phyloP scores from a whole-genome alignment of 1,284 basidiomycete genomes.

The Fomitopsis pinicola region DNA sequence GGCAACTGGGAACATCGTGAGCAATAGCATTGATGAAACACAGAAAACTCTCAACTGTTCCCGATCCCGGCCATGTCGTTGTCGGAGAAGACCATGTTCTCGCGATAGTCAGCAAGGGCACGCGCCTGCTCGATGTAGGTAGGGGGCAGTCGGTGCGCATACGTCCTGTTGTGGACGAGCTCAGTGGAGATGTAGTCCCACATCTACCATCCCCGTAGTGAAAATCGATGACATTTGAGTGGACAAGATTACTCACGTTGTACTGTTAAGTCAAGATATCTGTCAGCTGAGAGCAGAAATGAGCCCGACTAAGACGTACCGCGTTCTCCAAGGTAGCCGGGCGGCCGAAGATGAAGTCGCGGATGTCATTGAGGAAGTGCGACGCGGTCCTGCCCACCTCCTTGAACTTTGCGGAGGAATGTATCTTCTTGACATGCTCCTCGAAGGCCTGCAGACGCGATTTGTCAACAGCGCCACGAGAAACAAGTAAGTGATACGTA shows the following conservation, averaged over 20 bases:
- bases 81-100: conserved; percentile 73
- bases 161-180: conserved; percentile 76
- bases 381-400: conserved; percentile 47
- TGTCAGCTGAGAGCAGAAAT: conserved; percentile 2
- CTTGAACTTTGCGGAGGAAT: conserved; percentile 63
- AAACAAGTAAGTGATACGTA: conserved; percentile 28
- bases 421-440: conserved; percentile 54
- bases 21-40: too few relatives aligned
- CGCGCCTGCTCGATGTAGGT: conserved; percentile 67
- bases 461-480: not conserved
- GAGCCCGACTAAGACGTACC: conserved; percentile 34
- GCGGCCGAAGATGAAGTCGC: conserved; percentile 67
- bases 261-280: conserved; percentile 36
- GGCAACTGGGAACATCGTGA: conserved; percentile 51
- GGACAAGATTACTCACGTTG: conserved; percentile 45
- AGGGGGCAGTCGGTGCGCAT: conserved; percentile 67
- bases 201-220: conserved; percentile 36
- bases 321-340: conserved; percentile 66
- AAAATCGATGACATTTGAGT: not conserved
- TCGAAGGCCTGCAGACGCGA: conserved; percentile 46
- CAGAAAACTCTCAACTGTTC: conserved; percentile 45
- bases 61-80: conserved; percentile 59
- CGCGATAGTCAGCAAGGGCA: conserved; percentile 73
- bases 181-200: conserved; percentile 77
- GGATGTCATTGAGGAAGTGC: conserved; percentile 62